Percentiles rank a stretch among this genome's conserved stretches.
These are phyloP conservation scores for Clavariopsis aquatica DNA, from an alignment of 495 filamentous ascomycete species.

Conservation along the genomic window DNA sequence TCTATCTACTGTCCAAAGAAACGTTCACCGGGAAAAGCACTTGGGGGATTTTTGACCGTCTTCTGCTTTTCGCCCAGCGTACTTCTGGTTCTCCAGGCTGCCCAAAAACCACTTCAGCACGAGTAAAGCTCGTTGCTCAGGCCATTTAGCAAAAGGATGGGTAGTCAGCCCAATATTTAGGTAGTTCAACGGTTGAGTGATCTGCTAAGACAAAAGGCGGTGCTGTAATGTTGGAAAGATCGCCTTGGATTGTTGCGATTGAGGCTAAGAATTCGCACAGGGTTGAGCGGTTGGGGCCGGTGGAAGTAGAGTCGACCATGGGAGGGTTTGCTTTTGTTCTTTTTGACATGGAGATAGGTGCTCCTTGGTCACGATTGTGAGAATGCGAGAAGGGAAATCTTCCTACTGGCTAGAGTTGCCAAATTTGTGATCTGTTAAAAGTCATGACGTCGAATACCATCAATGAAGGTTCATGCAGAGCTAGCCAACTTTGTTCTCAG, in stretches of 20 bases:
- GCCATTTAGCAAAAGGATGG: constrained; percentile 28
- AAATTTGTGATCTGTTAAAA: too few species aligned
- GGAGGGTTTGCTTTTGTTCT: background rate
- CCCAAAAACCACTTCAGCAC: constrained; percentile 42
- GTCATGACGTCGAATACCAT: too few species aligned
- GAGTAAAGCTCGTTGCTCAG: constrained; percentile 34
- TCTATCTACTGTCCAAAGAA: constrained; percentile 35
- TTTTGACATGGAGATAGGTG: background rate
- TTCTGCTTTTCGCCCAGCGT: constrained; percentile 34
- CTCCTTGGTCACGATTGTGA: too few species aligned
- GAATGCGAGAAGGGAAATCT: too few species aligned
- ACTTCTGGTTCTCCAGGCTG: constrained; percentile 38
- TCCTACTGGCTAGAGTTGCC: too few species aligned
- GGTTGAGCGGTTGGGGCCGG: constrained; percentile 15
- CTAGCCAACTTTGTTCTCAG: too few species aligned
- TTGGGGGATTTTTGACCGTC: constrained; percentile 44
- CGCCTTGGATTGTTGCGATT: constrained; percentile 22
- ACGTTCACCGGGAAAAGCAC: constrained; percentile 43
- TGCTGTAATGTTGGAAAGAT: constrained; percentile 40
- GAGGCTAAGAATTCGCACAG: constrained; percentile 25
- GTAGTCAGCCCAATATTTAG: constrained; percentile 40
- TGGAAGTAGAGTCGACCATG: constrained; percentile 10
- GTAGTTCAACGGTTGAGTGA: constrained; percentile 39
- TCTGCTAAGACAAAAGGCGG: constrained; percentile 41
- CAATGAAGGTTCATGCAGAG: too few species aligned